Evolutionary conservation across 257 asterid species (phyloP).

Genomic region (Solanum ossicruentum): DNA sequence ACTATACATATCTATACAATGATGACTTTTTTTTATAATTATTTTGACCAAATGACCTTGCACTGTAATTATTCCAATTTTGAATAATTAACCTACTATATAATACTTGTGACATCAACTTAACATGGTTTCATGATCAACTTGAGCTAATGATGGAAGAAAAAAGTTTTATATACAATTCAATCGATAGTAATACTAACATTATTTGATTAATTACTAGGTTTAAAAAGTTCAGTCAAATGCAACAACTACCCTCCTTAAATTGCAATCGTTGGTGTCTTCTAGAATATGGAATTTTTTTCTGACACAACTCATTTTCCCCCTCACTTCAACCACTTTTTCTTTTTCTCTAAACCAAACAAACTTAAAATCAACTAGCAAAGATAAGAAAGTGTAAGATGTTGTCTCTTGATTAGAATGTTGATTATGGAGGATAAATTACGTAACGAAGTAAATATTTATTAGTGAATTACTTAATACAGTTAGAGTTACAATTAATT

Average conservation of each 20-base stretch:
- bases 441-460: too few species aligned
- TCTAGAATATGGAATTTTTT: background rate
- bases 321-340: background rate
- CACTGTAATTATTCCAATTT: background rate
- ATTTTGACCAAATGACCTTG: too few species aligned
- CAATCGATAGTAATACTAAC: too few species aligned
- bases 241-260: background rate
- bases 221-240: background rate
- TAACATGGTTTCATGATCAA: background rate
- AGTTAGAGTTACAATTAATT: too few species aligned
- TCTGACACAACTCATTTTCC: background rate
- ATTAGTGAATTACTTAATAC: too few species aligned
- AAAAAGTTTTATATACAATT: too few species aligned
- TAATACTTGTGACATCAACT: background rate
- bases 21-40: too few species aligned
- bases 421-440: too few species aligned
- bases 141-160: background rate
- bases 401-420: too few species aligned
- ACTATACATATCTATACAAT: too few species aligned
- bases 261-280: background rate
- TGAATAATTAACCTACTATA: background rate
- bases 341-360: background rate
- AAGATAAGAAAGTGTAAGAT: background rate
- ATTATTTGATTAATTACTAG: background rate
- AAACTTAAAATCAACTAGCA: background rate